Conservation (phyloP, 2,329 filamentous ascomycete genomes). For the Phyllosticta capitalensis region DNA sequence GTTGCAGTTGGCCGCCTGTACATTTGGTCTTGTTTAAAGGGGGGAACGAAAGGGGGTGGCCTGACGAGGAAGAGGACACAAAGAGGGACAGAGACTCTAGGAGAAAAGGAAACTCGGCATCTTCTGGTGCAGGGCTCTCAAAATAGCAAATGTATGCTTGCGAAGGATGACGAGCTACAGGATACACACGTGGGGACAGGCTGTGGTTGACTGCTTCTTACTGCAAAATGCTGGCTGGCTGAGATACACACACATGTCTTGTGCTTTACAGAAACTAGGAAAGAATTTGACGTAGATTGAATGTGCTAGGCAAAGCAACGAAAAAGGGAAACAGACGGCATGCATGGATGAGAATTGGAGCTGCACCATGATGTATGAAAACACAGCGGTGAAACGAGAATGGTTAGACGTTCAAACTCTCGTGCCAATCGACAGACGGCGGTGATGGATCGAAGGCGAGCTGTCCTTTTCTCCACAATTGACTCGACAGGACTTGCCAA, state of each 20-base stretch:
- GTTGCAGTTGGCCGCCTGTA: slow-evolving; percentile 5
- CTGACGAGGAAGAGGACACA: not conserved
- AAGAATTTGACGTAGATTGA: too few relatives aligned
- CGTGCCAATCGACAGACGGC: not conserved
- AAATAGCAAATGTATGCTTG: too few relatives aligned
- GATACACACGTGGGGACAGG: too few relatives aligned
- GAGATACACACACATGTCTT: too few relatives aligned
- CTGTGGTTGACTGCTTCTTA: too few relatives aligned
- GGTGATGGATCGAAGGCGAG: not conserved
- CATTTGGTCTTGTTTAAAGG: slow-evolving; percentile 1
- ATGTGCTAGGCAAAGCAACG: not conserved
- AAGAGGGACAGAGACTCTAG: not conserved
- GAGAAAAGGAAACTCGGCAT: too few relatives aligned
- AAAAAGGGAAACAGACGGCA: not conserved
- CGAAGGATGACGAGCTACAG: too few relatives aligned
- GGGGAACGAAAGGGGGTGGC: not conserved
- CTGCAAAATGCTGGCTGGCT: too few relatives aligned
- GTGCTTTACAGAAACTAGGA: too few relatives aligned
- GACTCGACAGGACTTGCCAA: not conserved
- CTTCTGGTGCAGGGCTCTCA: too few relatives aligned
- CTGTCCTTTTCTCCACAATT: not conserved
- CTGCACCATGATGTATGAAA: not conserved
- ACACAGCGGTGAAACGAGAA: not conserved
- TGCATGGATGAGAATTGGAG: not conserved
- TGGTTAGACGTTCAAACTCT: not conserved